Percentiles rank a stretch among this genome's conserved stretches.
These are phyloP conservation scores for Aureobasidium subglaciale DNA, from an alignment of 2,329 filamentous ascomycete species.

Conservation along the genomic window DNA sequence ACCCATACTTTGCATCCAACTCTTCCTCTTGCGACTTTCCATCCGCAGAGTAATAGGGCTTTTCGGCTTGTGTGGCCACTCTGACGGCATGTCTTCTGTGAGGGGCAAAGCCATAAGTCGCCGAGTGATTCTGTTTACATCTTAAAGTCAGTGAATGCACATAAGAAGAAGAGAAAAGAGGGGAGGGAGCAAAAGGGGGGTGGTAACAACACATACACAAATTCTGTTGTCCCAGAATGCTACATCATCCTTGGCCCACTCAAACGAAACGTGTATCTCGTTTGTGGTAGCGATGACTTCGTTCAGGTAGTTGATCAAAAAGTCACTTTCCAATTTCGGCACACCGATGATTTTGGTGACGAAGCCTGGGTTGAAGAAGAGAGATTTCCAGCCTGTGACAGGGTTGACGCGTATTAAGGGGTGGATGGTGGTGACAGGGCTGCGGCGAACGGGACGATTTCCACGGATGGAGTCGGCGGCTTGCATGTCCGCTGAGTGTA, in stretches of 20 bases:
- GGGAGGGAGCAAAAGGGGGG: constrained; percentile 40
- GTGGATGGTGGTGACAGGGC: constrained; percentile 47
- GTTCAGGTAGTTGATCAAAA: constrained; percentile 25
- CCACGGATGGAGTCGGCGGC: constrained; percentile 43
- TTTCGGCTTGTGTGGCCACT: constrained; percentile 42
- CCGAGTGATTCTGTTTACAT: constrained; percentile 22
- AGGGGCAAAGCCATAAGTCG: constrained; percentile 51
- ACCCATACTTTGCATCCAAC: constrained; percentile 38
- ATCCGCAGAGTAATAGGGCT: constrained; percentile 35
- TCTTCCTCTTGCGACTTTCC: constrained; percentile 51
- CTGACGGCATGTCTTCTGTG: constrained; percentile 50
- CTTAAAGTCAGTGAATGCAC: background rate
- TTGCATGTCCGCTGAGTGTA: constrained; percentile 50
- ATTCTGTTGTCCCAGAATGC: constrained; percentile 56
- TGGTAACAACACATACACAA: constrained; percentile 11
- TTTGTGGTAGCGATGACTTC: constrained; percentile 49
- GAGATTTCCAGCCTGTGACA: constrained; percentile 54
- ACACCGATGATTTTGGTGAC: constrained; percentile 52
- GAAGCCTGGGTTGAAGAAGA: constrained; percentile 55
- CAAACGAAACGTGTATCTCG: constrained; percentile 61
- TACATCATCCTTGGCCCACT: constrained; percentile 58
- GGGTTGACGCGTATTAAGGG: constrained; percentile 53
- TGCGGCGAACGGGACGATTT: constrained; percentile 46
- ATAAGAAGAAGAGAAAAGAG: background rate
- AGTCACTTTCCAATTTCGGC: constrained; percentile 29